Base-by-base conservation (phyloP, 2,329 filamentous ascomycete genomes). In the Plenodomus tracheiphilus region DNA sequence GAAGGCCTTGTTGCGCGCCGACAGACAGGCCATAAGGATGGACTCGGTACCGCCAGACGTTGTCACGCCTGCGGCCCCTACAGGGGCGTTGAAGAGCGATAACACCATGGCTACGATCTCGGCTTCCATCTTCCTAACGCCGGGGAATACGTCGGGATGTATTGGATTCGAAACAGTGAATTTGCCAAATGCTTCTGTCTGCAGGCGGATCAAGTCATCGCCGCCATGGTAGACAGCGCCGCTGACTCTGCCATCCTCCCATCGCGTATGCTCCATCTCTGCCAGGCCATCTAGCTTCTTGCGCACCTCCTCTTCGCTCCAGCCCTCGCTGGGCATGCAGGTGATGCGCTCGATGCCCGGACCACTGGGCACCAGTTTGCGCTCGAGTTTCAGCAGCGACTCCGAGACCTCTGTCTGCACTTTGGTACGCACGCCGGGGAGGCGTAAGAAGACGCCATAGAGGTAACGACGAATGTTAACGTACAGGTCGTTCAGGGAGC, bases 121-220 rank as follows among this genome's bases (percentile, higher is more conserved):
- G 38, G 94, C 93, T 78, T 99, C 94, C 94, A 99, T 99, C 83
- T 99, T 99, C 65, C 94, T 82, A 43, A 99, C 92, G 21, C 93
- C 94, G 15, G 94, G 94, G 76, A 99, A 99, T 37, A 99, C 93
- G 75, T 99, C 94, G 6, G 94, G 94, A 72, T 99, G 94, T 61
- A 99, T 94, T 2, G 94, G 94, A 73, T 99, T 99, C 34, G 91
- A 84, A 22, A 99, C 94, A 42, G 91, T 93, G 72, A 99, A 99
- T 73, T 89, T 88, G 58, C 89, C 88, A 79, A 93, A 97, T 0
- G 94, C 93, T 70, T 97, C 90, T 5, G 89, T 89, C 77, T 99
- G 94, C 34, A 99, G 78, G 66, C 87, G 84, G 52, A 94, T 75
- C 61, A 99, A 76, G 38, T 88, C 86, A 34, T 89, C 83, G 44